phyloP scores from a whole-genome alignment of 2,329 filamentous ascomycete species.

The Colletotrichum sp. region DNA sequence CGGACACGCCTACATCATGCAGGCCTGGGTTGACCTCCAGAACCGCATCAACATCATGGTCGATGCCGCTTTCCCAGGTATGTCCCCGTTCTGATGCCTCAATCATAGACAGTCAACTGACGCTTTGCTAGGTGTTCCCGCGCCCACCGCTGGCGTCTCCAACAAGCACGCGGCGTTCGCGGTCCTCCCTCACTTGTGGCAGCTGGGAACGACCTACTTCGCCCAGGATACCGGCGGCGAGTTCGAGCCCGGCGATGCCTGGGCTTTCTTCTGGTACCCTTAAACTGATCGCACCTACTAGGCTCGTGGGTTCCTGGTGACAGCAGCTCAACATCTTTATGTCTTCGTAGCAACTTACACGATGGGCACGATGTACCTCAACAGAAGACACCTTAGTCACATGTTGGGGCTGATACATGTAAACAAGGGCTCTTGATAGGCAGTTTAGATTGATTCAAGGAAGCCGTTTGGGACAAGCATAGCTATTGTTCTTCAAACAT shows the following conservation, averaged over 20 bases:
- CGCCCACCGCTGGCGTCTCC: background rate
- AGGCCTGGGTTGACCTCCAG: background rate
- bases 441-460: background rate
- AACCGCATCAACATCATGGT: background rate
- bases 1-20: background rate
- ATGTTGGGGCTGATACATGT: no score
- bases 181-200: background rate
- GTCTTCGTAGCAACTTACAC: background rate
- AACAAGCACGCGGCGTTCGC: background rate
- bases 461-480: accelerated
- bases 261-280: background rate
- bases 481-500: background rate
- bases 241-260: background rate
- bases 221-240: background rate
- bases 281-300: background rate
- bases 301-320: background rate
- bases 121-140: background rate
- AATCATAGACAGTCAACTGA: background rate
- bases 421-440: background rate
- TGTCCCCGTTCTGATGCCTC: accelerated
- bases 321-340: background rate
- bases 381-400: no score
- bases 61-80: background rate
- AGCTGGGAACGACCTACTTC: background rate
- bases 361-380: background rate